Conservation (phyloP, 768 basidiomycete genomes). For the Peribolospora kevripleyi region DNA sequence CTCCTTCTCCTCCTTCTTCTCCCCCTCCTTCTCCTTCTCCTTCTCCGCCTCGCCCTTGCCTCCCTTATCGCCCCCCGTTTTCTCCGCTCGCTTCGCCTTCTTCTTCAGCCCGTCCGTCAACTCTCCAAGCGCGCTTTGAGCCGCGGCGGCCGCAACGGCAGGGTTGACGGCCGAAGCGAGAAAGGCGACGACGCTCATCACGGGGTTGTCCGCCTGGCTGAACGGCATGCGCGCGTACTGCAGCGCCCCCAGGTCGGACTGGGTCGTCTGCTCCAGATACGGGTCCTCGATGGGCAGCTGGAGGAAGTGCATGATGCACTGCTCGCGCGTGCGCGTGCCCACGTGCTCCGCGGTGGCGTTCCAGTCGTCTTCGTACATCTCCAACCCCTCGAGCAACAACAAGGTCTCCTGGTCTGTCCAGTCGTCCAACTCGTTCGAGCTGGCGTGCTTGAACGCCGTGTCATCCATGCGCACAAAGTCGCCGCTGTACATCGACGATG, state of each 20-base stretch:
- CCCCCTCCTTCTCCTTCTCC: slow-evolving; percentile 9
- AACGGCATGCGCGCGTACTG: slow-evolving; percentile 63
- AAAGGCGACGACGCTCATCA: slow-evolving; percentile 96
- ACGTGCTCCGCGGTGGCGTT: slow-evolving; percentile 77
- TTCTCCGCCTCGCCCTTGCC: slow-evolving; percentile 3
- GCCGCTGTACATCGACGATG: slow-evolving; percentile 81
- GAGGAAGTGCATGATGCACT: slow-evolving; percentile 86
- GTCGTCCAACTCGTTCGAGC: slow-evolving; percentile 29
- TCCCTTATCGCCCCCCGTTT: slow-evolving; percentile 9
- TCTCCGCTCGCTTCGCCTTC: slow-evolving; percentile 16
- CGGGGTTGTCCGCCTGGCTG: slow-evolving; percentile 84
- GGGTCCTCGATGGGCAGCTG: slow-evolving; percentile 90
- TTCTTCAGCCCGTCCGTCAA: slow-evolving; percentile 36
- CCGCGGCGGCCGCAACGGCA: slow-evolving; percentile 75
- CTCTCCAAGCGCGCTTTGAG: slow-evolving; percentile 65
- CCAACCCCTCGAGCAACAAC: slow-evolving; percentile 74
- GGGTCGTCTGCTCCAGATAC: slow-evolving; percentile 36
- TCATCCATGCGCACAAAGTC: slow-evolving; percentile 48
- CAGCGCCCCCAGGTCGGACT: slow-evolving; percentile 22
- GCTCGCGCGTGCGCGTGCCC: slow-evolving; percentile 67
- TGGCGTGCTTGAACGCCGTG: slow-evolving; percentile 21
- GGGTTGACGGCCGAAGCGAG: slow-evolving; percentile 65
- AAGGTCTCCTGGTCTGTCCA: slow-evolving; percentile 86
- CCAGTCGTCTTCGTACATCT: slow-evolving; percentile 99
- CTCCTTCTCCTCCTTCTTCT: slow-evolving; percentile 6